These are phyloP conservation scores for Lepidium sativum DNA, from an alignment of 345 rosid species.

Conservation along the genomic window DNA sequence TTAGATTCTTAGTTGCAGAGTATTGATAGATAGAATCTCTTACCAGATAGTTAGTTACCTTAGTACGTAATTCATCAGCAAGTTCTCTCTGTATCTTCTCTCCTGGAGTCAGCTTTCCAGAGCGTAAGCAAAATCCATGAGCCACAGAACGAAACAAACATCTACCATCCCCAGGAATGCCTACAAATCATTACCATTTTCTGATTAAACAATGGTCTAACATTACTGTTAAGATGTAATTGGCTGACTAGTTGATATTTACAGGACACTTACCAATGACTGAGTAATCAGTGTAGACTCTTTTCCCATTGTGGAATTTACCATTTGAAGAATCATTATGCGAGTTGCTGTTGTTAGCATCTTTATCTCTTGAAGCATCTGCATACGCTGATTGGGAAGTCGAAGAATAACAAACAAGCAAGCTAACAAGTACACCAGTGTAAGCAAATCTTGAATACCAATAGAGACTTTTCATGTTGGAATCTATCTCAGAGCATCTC, in stretches of 20 bases:
- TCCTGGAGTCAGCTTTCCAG: conserved; percentile 59
- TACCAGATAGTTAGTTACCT: conserved; percentile 25
- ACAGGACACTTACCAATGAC: conserved; percentile 50
- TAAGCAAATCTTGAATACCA: conserved; percentile 43
- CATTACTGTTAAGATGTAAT: neutral
- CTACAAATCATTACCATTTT: conserved; percentile 30
- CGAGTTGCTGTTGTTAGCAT: conserved; percentile 19
- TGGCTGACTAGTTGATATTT: neutral
- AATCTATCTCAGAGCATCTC: conserved; percentile 37
- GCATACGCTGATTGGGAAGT: conserved; percentile 50
- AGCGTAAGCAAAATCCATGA: conserved; percentile 68
- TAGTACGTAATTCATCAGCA: conserved; percentile 72
- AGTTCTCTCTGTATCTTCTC: conserved; percentile 62
- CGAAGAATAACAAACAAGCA: conserved; percentile 65
- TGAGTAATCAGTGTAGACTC: conserved; percentile 69
- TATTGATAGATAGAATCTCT: neutral
- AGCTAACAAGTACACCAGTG: conserved; percentile 47
- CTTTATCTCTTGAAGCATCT: conserved; percentile 41
- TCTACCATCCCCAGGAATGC: conserved; percentile 96
- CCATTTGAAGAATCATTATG: conserved; percentile 18
- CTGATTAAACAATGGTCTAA: neutral
- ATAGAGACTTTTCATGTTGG: conserved; percentile 32
- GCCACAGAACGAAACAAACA: conserved; percentile 93
- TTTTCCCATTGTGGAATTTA: conserved; percentile 55
- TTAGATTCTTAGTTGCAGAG: neutral